These are phyloP conservation scores for Cladorrhinum sp. DNA, from an alignment of 2,329 filamentous ascomycete species.

Conservation along the genomic window DNA sequence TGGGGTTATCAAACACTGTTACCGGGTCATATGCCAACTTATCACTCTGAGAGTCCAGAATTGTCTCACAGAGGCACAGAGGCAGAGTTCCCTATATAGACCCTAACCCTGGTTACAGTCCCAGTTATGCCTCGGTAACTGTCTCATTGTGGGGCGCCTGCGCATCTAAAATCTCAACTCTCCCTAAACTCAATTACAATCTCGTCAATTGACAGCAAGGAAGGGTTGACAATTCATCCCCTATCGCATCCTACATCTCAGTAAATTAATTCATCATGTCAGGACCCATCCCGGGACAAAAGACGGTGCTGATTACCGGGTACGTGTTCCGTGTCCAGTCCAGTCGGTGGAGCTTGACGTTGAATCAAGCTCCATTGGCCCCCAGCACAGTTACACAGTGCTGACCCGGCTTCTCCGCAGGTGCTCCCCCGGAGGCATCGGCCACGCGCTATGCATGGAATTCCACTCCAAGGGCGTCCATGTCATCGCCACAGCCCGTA, in stretches of 20 bases:
- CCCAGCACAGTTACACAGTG: background rate
- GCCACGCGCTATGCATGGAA: constrained; percentile 51
- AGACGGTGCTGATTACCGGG: constrained; percentile 51
- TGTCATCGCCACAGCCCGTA: constrained; percentile 57
- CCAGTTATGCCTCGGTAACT: background rate
- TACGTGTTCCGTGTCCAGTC: constrained; percentile 27
- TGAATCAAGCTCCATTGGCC: background rate
- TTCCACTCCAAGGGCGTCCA: constrained; percentile 52
- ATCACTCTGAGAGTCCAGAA: too few relatives aligned
- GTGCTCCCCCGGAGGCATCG: constrained; percentile 58
- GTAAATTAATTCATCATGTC: constrained; percentile 1
- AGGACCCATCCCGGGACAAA: constrained; percentile 33
- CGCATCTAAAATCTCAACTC: background rate
- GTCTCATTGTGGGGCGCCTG: background rate
- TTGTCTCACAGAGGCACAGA: too few relatives aligned
- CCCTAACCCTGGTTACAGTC: background rate
- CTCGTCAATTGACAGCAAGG: too few relatives aligned
- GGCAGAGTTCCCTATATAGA: background rate
- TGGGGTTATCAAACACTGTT: too few relatives aligned
- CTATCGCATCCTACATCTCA: background rate
- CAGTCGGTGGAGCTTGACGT: background rate
- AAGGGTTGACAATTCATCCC: background rate
- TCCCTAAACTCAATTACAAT: background rate
- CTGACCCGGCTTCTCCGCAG: constrained; percentile 33
- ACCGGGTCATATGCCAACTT: too few relatives aligned